Evolutionary conservation across 1,284 basidiomycete genomes (phyloP).

Genomic region (Fereydounia khargensis): DNA sequence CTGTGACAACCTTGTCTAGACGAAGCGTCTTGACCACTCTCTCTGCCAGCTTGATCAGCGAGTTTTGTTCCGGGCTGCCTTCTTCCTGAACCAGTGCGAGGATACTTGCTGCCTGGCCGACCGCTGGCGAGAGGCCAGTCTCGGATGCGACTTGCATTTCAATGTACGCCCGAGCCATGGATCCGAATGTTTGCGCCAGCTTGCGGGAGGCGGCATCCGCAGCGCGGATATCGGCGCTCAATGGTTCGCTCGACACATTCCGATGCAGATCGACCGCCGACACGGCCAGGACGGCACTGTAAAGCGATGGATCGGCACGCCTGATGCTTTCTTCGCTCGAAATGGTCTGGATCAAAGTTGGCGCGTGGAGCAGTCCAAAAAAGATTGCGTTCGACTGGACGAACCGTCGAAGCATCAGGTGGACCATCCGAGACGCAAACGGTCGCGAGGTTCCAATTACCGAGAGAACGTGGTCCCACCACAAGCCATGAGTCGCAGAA

Average conservation of each 20-base stretch:
- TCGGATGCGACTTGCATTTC: neutral
- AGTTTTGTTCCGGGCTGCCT: conserved; percentile 20
- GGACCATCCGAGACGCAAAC: conserved; percentile 9
- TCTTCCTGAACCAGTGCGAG: conserved; percentile 25
- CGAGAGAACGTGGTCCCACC: conserved; percentile 19
- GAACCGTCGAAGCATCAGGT: conserved; percentile 24
- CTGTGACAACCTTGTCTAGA: conserved; percentile 12
- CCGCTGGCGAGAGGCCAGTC: conserved; percentile 7
- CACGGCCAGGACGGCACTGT: conserved; percentile 29
- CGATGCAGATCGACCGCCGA: conserved; percentile 34
- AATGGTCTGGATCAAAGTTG: conserved; percentile 18
- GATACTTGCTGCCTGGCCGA: conserved; percentile 33
- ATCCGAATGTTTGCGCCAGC: conserved; percentile 10
- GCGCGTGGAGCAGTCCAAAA: conserved; percentile 31
- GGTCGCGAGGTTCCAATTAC: conserved; percentile 9
- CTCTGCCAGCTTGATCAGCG: conserved; percentile 22
- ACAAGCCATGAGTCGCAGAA: conserved; percentile 8
- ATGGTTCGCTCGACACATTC: conserved; percentile 13
- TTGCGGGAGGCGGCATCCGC: conserved; percentile 15
- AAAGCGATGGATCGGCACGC: conserved; percentile 26
- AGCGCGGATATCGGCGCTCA: conserved; percentile 22
- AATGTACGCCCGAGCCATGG: conserved; percentile 21
- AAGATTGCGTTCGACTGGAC: conserved; percentile 39
- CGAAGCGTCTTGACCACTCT: conserved; percentile 19
- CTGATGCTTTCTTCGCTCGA: conserved; percentile 8